Base-by-base conservation (phyloP, 2,329 filamentous ascomycete genomes). In the Phymatotrichopsis omnivora region DNA sequence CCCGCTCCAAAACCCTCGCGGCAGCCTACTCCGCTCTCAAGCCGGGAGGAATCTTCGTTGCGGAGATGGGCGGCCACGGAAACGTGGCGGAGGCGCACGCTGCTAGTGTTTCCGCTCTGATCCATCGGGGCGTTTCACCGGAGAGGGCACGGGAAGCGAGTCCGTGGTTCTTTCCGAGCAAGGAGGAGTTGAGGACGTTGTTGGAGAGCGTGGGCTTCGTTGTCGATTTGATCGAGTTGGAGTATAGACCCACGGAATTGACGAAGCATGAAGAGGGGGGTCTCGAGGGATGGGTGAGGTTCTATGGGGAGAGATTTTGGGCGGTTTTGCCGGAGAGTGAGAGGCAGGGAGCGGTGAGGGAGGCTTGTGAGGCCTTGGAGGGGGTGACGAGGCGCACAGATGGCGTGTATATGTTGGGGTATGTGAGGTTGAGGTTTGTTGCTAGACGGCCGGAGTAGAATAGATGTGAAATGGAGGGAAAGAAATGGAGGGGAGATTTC, bases 361-460 rank as follows among this genome's bases (percentile, higher is more conserved):
- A 51, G 25, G 50, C 56, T 34, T 14, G 45, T 32, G 38, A 48
- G 5, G 45, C 49, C 11, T 32, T 57, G 30, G 54, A 57, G 48
- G 47, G 46, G 14, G 51, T 54, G 19, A 47, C 46, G 24, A 49
- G 52, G 30, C 39, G 49, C 31, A 49, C 45, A 39, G 49, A 51
- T 42, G 56, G 54, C 10, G 41, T 36, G 45, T 52, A 52, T 48
- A 39, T 46, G 39, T 27, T 52, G 28, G 53, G 53, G 40, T 58
- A 58, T 57, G 36, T 57, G 3, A 54, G 56, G 44, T 47, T 57
- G 35, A 51, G 56, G 51, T 54, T 57, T 52, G 49, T 57, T 28
- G 56, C 56, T 24, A 47, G 53, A 25, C 57, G 43, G 44, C 49
- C 49, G 12, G 45, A 33, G 23, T 47, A 42, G 25, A 11, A n/a